Percentiles rank a stretch among this genome's conserved stretches.
phyloP scores from a whole-genome alignment of 257 asterid species.

The Catharanthus roseus region DNA sequence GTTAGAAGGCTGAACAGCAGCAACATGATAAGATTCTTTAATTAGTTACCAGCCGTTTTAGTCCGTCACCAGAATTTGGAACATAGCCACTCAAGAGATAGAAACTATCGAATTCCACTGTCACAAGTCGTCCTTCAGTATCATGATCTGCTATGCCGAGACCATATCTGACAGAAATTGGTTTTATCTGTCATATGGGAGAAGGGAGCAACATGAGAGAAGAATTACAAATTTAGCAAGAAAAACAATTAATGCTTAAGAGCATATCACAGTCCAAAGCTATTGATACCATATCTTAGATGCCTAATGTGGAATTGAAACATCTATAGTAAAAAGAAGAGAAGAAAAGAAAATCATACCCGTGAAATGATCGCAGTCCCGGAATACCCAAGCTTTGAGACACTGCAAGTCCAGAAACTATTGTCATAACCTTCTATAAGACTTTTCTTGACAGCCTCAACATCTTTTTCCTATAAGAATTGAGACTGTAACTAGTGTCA shows the following conservation, averaged over 20 bases:
- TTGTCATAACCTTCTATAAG: conserved; percentile 72
- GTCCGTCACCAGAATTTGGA: conserved; percentile 97
- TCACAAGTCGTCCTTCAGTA: conserved; percentile 90
- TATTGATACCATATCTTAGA: neutral
- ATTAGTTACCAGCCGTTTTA: conserved; percentile 68
- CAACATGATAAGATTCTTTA: neutral
- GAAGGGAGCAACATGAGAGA: conserved; percentile 5
- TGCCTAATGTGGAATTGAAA: neutral
- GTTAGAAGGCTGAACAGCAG: neutral
- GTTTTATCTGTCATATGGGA: conserved; percentile 56
- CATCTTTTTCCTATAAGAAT: conserved; percentile 76
- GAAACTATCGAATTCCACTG: conserved; percentile 71
- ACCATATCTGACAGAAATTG: conserved; percentile 82
- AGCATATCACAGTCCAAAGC: neutral
- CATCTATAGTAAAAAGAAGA: neutral
- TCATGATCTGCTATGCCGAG: conserved; percentile 88
- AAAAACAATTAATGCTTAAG: neutral
- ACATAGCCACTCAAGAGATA: conserved; percentile 70
- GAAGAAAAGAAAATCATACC: conserved; percentile 34
- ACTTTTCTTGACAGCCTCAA: conserved; percentile 53
- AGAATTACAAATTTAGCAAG: neutral
- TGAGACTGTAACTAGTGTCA: conserved; percentile 11
- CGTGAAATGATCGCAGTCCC: conserved; percentile 93
- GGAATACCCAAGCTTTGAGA: conserved; percentile 84
- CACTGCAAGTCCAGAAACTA: conserved; percentile 93